phyloP scores from a whole-genome alignment of 2,329 filamentous ascomycete species.

The Teratosphaeria nubilosa region DNA sequence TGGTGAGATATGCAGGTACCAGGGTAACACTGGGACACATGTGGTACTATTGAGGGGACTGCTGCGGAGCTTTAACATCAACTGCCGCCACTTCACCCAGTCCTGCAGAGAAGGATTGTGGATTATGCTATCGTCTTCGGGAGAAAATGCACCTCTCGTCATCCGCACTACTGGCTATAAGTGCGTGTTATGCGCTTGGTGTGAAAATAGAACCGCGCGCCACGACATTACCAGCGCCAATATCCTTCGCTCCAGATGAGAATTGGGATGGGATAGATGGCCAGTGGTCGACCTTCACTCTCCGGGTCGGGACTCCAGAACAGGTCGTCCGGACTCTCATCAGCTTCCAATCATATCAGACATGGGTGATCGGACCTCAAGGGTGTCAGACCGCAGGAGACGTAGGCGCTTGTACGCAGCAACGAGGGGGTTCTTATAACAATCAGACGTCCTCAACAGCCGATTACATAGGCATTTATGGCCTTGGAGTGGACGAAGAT shows the following conservation, averaged over 20 bases:
- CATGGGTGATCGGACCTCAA: constrained; percentile 54
- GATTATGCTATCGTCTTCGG: constrained; percentile 9
- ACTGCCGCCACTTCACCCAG: neutral
- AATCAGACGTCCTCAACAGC: constrained; percentile 40
- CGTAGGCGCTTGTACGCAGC: constrained; percentile 37
- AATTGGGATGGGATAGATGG: constrained; percentile 53
- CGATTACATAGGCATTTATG: constrained; percentile 47
- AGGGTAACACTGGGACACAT: neutral
- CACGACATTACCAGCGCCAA: constrained; percentile 13
- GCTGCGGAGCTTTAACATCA: neutral
- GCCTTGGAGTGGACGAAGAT: constrained; percentile 47
- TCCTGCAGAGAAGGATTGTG: neutral
- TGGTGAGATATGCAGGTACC: neutral
- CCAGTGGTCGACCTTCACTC: constrained; percentile 59
- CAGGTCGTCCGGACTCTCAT: constrained; percentile 48
- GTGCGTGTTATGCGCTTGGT: constrained; percentile 5
- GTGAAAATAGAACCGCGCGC: constrained; percentile 6
- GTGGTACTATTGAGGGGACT: neutral
- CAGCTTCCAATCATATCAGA: constrained; percentile 56
- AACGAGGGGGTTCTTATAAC: constrained; percentile 52
- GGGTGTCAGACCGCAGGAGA: constrained; percentile 39
- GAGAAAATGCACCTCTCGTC: constrained; percentile 13
- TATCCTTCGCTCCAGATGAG: constrained; percentile 20
- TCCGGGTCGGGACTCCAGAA: constrained; percentile 47
- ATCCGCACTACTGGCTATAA: constrained; percentile 12